phyloP scores from a whole-genome alignment of 139 green algal species.

The Ulvella scutata region DNA sequence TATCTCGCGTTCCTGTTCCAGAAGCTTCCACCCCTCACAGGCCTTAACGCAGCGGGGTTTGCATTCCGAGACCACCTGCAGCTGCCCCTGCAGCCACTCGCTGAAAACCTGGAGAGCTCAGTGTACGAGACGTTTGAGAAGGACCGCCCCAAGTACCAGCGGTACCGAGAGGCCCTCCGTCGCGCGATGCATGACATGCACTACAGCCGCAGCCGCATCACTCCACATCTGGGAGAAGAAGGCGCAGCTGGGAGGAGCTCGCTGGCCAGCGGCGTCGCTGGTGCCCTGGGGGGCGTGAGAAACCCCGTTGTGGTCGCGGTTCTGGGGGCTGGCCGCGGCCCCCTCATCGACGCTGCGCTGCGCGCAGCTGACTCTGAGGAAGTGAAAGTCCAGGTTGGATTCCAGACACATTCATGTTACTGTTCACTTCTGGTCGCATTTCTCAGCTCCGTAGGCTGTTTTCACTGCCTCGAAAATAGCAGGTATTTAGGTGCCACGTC shows the following conservation, averaged over 20 bases:
- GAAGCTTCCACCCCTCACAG: conserved; percentile 17
- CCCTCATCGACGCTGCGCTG: conserved; percentile 68
- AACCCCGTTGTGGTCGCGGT: conserved; percentile 40
- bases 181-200: conserved; percentile 44
- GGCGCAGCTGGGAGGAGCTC: too few species aligned
- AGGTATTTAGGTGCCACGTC: too few species aligned
- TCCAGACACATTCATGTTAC: too few species aligned
- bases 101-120: conserved; percentile 89
- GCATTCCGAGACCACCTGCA: conserved; percentile 87
- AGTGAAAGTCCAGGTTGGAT: conserved; percentile 51
- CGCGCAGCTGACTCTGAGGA: conserved; percentile 22
- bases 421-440: too few species aligned
- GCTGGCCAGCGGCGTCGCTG: too few species aligned
- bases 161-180: conserved; percentile 64
- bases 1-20: conserved; percentile 88
- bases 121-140: conserved; percentile 98
- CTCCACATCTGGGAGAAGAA: too few species aligned
- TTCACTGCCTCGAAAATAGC: too few species aligned
- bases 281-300: neutral
- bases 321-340: conserved; percentile 76
- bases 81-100: conserved; percentile 71
- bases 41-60: conserved; percentile 22
- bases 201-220: too few species aligned
- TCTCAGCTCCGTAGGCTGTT: too few species aligned
- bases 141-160: conserved; percentile 83